Percentiles rank a stretch among this genome's conserved stretches.
Conservation (phyloP, 208 protist species). For the Histomonas meleagridis region DNA sequence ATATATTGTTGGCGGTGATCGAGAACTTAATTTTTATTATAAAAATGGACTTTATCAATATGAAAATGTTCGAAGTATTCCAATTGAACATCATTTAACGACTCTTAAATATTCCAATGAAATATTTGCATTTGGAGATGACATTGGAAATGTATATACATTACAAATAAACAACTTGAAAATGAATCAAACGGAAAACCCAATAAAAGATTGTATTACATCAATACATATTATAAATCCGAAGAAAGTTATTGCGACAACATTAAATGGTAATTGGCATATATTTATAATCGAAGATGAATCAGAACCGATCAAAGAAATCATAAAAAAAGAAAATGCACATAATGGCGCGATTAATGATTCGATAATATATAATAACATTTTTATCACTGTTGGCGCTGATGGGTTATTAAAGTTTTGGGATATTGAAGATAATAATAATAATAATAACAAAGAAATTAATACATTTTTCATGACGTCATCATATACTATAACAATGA, state of each 20-base stretch:
- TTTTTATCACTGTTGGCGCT: not conserved
- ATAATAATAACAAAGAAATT: not conserved
- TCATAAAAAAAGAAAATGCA: not conserved
- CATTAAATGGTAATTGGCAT: not conserved
- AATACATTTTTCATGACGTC: not conserved
- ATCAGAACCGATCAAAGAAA: not conserved
- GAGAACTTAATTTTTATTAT: not conserved
- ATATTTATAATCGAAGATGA: not conserved
- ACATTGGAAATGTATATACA: not conserved
- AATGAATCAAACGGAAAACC: not conserved
- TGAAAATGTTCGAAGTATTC: not conserved
- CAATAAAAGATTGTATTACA: not conserved
- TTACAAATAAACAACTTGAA: not conserved
- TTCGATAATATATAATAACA: not conserved
- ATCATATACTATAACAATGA: not conserved
- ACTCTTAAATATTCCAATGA: not conserved
- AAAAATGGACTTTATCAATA: not conserved
- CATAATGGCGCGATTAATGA: slow-evolving; percentile 22
- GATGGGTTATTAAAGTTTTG: not conserved
- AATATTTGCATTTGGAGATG: not conserved
- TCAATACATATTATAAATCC: not conserved
- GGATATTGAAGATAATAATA: not conserved
- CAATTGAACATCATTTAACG: not conserved
- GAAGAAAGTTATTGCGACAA: not conserved
- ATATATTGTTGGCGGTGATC: slow-evolving; percentile 10